These are phyloP conservation scores for Phragmites australis DNA, from an alignment of 176 grass and related monocot genomes.

Conservation along the genomic window DNA sequence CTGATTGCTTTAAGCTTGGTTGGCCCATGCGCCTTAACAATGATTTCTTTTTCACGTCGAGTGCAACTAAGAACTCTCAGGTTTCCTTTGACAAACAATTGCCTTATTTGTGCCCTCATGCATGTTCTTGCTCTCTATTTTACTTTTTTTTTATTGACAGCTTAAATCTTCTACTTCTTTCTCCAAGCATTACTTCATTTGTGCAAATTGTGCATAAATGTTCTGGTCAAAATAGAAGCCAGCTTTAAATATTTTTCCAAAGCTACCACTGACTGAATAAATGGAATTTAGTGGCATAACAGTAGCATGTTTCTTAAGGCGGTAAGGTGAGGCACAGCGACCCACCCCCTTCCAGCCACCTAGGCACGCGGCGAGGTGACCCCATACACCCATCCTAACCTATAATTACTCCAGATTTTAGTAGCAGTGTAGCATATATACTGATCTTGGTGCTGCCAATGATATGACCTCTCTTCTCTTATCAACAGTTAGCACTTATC, in stretches of 20 bases:
- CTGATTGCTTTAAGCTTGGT: constrained; percentile 92
- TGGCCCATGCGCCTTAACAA: constrained; percentile 89
- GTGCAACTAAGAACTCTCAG: constrained; percentile 43
- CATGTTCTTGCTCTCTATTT: neutral
- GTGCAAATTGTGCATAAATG: neutral
- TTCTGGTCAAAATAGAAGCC: neutral
- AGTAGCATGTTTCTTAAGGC: too few relatives aligned
- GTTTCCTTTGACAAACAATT: constrained; percentile 26
- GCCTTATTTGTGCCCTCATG: neutral
- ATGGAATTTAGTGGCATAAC: too few relatives aligned
- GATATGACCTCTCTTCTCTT: too few relatives aligned
- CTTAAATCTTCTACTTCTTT: neutral
- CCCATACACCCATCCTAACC: too few relatives aligned
- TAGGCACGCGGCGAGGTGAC: too few relatives aligned
- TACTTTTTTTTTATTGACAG: neutral
- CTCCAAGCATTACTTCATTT: constrained; percentile 5
- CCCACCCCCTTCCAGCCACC: too few relatives aligned
- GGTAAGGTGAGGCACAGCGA: too few relatives aligned
- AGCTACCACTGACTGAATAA: too few relatives aligned
- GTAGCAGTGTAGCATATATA: too few relatives aligned
- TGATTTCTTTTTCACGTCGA: constrained; percentile 73
- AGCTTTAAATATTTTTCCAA: neutral
- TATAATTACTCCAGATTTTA: too few relatives aligned
- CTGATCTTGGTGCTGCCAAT: too few relatives aligned
- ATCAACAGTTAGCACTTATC: too few relatives aligned